phyloP scores from a whole-genome alignment of 352 stramenopile species.

The Globisporangium viniferum region DNA sequence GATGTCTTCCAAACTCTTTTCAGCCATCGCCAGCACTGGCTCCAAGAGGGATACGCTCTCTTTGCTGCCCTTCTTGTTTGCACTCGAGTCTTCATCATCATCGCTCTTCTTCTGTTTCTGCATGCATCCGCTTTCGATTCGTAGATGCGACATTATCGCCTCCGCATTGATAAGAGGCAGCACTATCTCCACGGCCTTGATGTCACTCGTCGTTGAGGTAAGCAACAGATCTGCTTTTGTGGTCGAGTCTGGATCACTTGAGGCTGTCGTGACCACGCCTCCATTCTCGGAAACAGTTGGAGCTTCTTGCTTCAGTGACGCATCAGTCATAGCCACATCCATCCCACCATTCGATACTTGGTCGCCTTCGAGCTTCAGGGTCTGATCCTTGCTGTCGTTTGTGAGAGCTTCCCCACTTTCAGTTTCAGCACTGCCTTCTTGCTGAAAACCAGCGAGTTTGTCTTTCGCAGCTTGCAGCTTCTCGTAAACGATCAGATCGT shows the following conservation, averaged over 20 bases:
- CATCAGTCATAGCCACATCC: neutral
- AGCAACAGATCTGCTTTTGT: neutral
- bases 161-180: slow-evolving; percentile 27
- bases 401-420: neutral
- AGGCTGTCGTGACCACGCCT: neutral
- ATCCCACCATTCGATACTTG: neutral
- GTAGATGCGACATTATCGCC: slow-evolving; percentile 62
- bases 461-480: slow-evolving; percentile 55
- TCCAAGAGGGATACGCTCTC: slow-evolving; percentile 40
- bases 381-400: neutral
- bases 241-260: neutral
- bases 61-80: slow-evolving; percentile 4
- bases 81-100: slow-evolving; percentile 22
- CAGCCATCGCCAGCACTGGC: slow-evolving; percentile 54
- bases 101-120: slow-evolving; percentile 34
- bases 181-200: slow-evolving; percentile 1
- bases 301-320: neutral
- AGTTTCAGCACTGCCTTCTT: slow-evolving; percentile 1
- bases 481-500: slow-evolving; percentile 60
- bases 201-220: neutral
- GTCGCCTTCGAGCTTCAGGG: slow-evolving; percentile 7
- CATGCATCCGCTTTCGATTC: slow-evolving; percentile 70
- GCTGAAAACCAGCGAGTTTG: slow-evolving; percentile 20
- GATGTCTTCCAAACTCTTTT: slow-evolving; percentile 63
- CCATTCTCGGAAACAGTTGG: neutral